These are phyloP conservation scores for Colletotrichum salicis DNA, from an alignment of 2,329 filamentous ascomycete species.

Conservation along the genomic window DNA sequence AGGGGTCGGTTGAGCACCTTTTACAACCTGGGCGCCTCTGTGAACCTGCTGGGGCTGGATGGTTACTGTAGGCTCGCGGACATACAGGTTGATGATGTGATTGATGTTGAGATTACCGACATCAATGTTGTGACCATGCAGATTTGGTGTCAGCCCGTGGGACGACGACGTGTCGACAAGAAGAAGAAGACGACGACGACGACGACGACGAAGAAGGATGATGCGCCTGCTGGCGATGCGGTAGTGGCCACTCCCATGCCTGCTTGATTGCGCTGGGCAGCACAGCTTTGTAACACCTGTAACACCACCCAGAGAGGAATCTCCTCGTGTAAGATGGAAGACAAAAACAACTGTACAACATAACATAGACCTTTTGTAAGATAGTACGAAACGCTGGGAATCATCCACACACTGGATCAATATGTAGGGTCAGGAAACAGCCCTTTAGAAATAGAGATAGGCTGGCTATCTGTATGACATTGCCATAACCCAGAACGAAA, in stretches of 20 bases:
- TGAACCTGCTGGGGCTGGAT: conserved; percentile 51
- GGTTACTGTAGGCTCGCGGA: conserved; percentile 53
- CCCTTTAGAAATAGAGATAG: no score
- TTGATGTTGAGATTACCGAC: conserved; percentile 65
- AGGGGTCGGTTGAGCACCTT: conserved; percentile 57
- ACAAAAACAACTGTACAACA: not conserved
- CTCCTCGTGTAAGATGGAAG: not conserved
- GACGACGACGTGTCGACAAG: not conserved
- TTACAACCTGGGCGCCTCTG: conserved; percentile 57
- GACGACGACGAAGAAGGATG: not conserved
- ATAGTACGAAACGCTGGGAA: not conserved
- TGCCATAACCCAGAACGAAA: not conserved
- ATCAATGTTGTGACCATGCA: conserved; percentile 55
- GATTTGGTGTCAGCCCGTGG: conserved; percentile 14
- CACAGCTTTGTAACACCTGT: not conserved
- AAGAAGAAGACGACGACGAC: no score
- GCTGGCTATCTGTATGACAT: not conserved
- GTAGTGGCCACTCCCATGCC: not conserved
- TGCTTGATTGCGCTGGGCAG: not conserved
- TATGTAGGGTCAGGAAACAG: not conserved
- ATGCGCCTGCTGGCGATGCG: not conserved
- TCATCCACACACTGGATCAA: not conserved
- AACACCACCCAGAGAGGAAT: not conserved
- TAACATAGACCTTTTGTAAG: not conserved
- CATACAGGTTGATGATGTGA: conserved; percentile 61